These are phyloP conservation scores for Rhizophagus clarus DNA, from an alignment of 192 early-diverging fungal genomes.

Conservation along the genomic window DNA sequence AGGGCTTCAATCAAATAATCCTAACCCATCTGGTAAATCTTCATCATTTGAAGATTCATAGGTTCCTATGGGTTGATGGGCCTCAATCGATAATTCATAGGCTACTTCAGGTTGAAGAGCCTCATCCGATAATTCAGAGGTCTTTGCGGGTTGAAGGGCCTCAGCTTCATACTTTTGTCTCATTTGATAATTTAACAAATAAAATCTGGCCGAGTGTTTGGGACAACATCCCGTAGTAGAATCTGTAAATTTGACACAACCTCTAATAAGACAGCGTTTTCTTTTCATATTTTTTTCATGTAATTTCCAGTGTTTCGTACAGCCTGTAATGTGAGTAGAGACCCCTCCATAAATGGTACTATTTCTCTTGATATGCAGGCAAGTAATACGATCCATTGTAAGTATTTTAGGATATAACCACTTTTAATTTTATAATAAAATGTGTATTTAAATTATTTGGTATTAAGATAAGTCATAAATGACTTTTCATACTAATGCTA, in stretches of 20 bases:
- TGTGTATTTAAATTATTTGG: slow-evolving; percentile 22
- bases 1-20: too few relatives aligned
- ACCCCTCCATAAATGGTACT: neutral
- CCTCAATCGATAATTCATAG: too few relatives aligned
- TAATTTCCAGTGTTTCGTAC: slow-evolving; percentile 4
- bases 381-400: neutral
- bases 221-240: neutral
- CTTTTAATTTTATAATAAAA: slow-evolving; percentile 28
- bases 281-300: slow-evolving; percentile 10
- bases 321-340: neutral
- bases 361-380: neutral
- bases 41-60: too few relatives aligned
- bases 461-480: too few relatives aligned
- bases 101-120: too few relatives aligned
- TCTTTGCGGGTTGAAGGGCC: neutral
- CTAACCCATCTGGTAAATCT: too few relatives aligned
- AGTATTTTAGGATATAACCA: slow-evolving; percentile 29
- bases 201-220: neutral
- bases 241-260: neutral
- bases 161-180: neutral
- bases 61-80: too few relatives aligned
- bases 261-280: neutral
- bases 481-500: neutral
- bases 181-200: slow-evolving; percentile 8
- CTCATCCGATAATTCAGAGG: too few relatives aligned